Evolutionary conservation across 768 basidiomycete genomes (phyloP).

Genomic region (Kondoa subrosea): DNA sequence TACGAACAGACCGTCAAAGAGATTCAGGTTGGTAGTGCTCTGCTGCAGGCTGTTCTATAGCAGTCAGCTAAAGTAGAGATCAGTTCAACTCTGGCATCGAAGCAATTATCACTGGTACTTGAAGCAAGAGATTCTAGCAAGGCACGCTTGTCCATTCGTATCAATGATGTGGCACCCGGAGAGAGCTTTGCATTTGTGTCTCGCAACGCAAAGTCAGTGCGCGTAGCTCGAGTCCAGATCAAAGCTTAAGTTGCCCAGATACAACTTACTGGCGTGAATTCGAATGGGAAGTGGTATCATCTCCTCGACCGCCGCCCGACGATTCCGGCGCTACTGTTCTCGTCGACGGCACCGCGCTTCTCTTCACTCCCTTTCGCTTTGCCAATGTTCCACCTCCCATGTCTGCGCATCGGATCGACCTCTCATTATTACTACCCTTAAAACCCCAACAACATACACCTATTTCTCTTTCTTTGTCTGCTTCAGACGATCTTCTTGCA

Average conservation of each 20-base stretch:
- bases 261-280: slow-evolving; percentile 43
- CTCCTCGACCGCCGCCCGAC: slow-evolving; percentile 44
- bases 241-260: background rate
- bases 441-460: slow-evolving; percentile 37
- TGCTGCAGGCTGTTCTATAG: background rate
- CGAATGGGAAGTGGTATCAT: slow-evolving; percentile 60
- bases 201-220: slow-evolving; percentile 50
- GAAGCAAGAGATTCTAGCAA: slow-evolving; percentile 57
- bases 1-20: slow-evolving; percentile 44
- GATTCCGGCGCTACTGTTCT: slow-evolving; percentile 79
- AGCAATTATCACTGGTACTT: slow-evolving; percentile 97
- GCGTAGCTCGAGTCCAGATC: background rate
- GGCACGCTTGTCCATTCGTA: background rate
- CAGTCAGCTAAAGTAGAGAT: background rate
- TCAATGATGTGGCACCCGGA: slow-evolving; percentile 80
- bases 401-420: slow-evolving; percentile 40
- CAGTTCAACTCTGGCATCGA: slow-evolving; percentile 85
- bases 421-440: slow-evolving; percentile 28
- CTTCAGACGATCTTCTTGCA: slow-evolving; percentile 40
- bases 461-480: slow-evolving; percentile 49
- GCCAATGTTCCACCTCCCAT: slow-evolving; percentile 99
- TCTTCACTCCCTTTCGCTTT: slow-evolving; percentile 79
- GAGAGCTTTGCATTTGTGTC: slow-evolving; percentile 44
- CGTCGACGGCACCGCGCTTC: slow-evolving; percentile 64
- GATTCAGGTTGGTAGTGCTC: slow-evolving; percentile 47